Evolutionary conservation across 495 filamentous ascomycete species (phyloP), one percentile per base, ranked within the genome.

Genomic region (Daldinia vernicosa): DNA sequence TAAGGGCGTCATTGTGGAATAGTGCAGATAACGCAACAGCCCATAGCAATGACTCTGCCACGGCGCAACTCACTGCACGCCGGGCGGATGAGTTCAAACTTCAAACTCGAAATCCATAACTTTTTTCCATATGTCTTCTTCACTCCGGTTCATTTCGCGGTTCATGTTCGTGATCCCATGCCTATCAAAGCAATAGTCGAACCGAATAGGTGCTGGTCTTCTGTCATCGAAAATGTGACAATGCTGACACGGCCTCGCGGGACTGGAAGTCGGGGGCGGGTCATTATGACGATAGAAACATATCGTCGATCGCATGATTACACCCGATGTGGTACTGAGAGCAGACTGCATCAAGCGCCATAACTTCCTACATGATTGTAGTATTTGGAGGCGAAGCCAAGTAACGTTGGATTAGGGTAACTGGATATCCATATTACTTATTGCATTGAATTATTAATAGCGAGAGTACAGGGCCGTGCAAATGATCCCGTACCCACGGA

Each of bases 341-440:
- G 43, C 19, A 45, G 19, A 55, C 59, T 19, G 45, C 24, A 39
- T n/a, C 45, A 24, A 63, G 33, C 32, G 37, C 40, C 52, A 12
- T 35, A 19, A 33, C 32, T 45, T 50, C 50, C 60, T 43, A 32
- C 5, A 24, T 32, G 26, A 69, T 60, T 47, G 61, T 51, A 43
- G 55, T 26, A 60, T 43, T 27, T 12, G 6, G 57, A 60, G 63
- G 68, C 68, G 62, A 54, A 67, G 69, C 35, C 43, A 66, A 40
- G 69, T 67, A 67, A 67, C 69, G 69, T 71, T 67, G 69, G 59
- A 70, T 67, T 67, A 71, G 58, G 69, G 59, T 67, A 39, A 54
- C 37, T 35, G 54, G 59, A 62, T 62, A 43, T 35, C 68, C 61
- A 43, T 22, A 27, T 27, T 62, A 32, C 30, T 30, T 35, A 15